These are phyloP conservation scores for Closterium sp. DNA, from an alignment of 139 green algal genomes.

Conservation along the genomic window DNA sequence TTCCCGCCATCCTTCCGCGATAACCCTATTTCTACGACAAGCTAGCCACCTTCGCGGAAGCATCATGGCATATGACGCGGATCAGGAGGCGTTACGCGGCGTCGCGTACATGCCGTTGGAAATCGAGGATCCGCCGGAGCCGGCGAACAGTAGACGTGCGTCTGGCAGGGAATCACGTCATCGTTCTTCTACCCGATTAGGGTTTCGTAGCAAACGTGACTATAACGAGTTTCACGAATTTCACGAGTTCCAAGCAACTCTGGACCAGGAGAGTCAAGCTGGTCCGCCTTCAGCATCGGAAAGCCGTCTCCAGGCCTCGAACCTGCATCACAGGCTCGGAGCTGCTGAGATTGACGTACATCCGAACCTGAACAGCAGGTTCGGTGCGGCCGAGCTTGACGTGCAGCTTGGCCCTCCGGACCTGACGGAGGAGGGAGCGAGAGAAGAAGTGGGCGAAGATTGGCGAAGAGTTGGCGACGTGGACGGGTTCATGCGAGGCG, in stretches of 20 bases:
- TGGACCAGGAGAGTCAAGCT: neutral
- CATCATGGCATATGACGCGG: neutral
- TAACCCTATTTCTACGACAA: neutral
- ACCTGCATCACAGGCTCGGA: neutral
- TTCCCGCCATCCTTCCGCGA: neutral
- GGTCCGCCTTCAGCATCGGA: neutral
- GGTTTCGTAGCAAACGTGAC: neutral
- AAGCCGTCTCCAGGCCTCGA: neutral
- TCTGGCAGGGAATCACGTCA: neutral
- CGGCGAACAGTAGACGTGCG: neutral
- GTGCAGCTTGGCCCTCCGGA: neutral
- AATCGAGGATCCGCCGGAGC: neutral
- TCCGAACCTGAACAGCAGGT: neutral
- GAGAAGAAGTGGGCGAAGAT: neutral
- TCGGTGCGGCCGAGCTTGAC: neutral
- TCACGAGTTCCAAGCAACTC: neutral
- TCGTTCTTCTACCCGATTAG: neutral
- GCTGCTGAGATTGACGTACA: neutral
- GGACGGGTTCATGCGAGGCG: slow-evolving; percentile 42
- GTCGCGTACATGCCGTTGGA: neutral
- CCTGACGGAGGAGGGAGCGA: neutral
- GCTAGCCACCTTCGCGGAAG: neutral
- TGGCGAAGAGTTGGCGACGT: slow-evolving; percentile 20
- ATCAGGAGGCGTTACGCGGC: neutral
- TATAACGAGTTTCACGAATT: neutral